Conservation (phyloP, 192 early-diverging fungal genomes). For the Coemansia brasiliensis region DNA sequence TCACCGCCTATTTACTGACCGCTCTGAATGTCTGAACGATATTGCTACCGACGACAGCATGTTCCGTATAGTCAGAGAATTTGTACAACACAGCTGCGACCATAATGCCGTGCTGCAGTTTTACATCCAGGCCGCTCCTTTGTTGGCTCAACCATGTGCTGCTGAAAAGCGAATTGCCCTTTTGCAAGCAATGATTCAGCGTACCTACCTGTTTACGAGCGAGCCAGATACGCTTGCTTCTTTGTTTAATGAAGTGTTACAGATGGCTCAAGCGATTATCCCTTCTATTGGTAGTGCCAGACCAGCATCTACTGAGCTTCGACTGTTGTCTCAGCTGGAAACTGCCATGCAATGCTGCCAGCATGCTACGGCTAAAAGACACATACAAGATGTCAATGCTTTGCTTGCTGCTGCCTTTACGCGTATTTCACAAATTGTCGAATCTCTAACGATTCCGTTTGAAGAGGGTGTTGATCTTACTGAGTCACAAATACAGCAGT, state of each 20-base stretch:
- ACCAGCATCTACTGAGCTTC: neutral
- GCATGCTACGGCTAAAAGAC: neutral
- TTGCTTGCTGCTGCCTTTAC: neutral
- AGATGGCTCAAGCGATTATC: neutral
- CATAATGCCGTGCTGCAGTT: neutral
- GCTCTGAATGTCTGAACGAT: neutral
- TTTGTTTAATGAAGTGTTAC: slow-evolving; percentile 1
- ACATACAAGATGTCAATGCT: neutral
- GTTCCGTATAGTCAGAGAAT: slow-evolving; percentile 19
- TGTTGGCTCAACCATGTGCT: neutral
- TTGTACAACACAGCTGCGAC: slow-evolving; percentile 15
- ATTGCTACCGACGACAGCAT: slow-evolving; percentile 3
- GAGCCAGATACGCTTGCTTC: slow-evolving; percentile 1
- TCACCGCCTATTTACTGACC: neutral
- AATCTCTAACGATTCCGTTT: slow-evolving; percentile 19
- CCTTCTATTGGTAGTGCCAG: neutral
- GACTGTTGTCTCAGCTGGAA: neutral
- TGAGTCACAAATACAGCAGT: neutral
- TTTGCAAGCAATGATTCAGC: slow-evolving; percentile 17
- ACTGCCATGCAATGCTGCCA: slow-evolving; percentile 20
- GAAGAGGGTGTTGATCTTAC: slow-evolving; percentile 10
- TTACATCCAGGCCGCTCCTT: neutral
- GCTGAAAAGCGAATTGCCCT: neutral
- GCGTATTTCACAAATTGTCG: slow-evolving; percentile 6
- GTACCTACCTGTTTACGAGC: neutral